Evolutionary conservation across 1,284 basidiomycete genomes (phyloP), one percentile per base, ranked within the genome.

Genomic region (Cutaneotrichosporon cutaneum): DNA sequence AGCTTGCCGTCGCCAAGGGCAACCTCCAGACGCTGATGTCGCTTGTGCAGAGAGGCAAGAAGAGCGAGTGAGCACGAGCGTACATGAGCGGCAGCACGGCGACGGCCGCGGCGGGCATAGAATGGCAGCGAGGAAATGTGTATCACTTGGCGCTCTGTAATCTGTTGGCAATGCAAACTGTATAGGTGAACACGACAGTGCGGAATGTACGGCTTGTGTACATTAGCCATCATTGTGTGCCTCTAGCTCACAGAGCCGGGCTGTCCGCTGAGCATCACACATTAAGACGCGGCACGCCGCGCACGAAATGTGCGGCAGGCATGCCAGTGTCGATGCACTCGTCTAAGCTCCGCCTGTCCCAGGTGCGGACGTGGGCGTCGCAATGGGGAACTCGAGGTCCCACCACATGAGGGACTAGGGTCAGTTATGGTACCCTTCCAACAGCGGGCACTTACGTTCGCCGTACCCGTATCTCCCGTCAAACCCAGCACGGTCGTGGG

Each of bases 1-100:
- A 65, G 22, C 60, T 68, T 2, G 64, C 61, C 5, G 66, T 59
- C 2, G 35, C 54, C 4, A 27, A 57, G 32, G 66, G 64, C 14
- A 58, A 63, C 55, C 47, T 59, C 21, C 35, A 52, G n/a, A 59
- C 58, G 59, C 44, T 64, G 36, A 33, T 54, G 30, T 22, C 48
- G 27, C 48, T 58, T 3, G 33, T 58, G n/a, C 14, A 52, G 57
- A 50, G 35, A 14, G 27, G 48, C 48, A 16, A 51, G 27, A 3
- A 26, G 48, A 32, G 26, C 47, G 22, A 48, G 47, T 48, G 24
- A 27, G 47, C 18, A 22, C 14, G 45, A n/a, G n/a, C n/a, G n/a
- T 30, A 9, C 5, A 30, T 9, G 30, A 30, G 30, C n/a, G n/a
- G n/a, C n/a, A n/a, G n/a, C n/a, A n/a, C n/a, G n/a, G 44, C 10